Percentiles rank a stretch among this genome's conserved stretches.
Conservation (phyloP, 345 rosid genomes). For the Boechera divaricarpa region DNA sequence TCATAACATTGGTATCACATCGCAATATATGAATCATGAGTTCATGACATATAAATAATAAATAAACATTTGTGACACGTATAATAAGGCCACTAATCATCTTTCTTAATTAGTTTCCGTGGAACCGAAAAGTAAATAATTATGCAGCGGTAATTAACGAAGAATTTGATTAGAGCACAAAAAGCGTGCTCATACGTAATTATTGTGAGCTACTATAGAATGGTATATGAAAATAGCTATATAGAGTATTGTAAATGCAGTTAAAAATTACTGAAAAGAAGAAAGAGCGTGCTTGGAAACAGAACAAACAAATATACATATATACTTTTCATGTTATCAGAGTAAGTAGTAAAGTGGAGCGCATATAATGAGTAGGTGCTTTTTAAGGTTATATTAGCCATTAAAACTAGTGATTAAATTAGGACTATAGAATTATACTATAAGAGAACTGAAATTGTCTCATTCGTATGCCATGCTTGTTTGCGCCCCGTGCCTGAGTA, state of each 20-base stretch:
- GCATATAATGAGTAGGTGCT: constrained; percentile 32
- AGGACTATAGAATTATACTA: constrained; percentile 24
- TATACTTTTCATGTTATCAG: constrained; percentile 23
- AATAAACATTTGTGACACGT: background rate
- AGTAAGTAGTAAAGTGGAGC: constrained; percentile 30
- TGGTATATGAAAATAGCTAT: background rate
- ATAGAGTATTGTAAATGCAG: constrained; percentile 2
- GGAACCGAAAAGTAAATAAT: constrained; percentile 15
- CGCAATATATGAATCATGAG: background rate
- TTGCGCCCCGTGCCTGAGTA: constrained; percentile 41
- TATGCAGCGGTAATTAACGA: constrained; percentile 18
- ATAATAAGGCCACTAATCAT: background rate
- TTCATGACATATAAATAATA: background rate
- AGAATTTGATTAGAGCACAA: constrained; percentile 1
- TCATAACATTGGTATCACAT: background rate
- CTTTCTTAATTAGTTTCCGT: constrained; percentile 20
- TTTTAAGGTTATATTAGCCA: constrained; percentile 32
- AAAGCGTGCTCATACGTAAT: constrained; percentile 41
- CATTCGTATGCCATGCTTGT: constrained; percentile 39
- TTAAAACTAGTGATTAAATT: constrained; percentile 36
- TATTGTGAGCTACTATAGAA: constrained; percentile 9
- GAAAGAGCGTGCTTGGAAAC: constrained; percentile 38
- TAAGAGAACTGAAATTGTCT: constrained; percentile 20
- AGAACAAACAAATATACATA: constrained; percentile 24
- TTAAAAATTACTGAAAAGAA: constrained; percentile 13